phyloP scores from a whole-genome alignment of 2,329 filamentous ascomycete genomes.

The Colletotrichum spaethianum region DNA sequence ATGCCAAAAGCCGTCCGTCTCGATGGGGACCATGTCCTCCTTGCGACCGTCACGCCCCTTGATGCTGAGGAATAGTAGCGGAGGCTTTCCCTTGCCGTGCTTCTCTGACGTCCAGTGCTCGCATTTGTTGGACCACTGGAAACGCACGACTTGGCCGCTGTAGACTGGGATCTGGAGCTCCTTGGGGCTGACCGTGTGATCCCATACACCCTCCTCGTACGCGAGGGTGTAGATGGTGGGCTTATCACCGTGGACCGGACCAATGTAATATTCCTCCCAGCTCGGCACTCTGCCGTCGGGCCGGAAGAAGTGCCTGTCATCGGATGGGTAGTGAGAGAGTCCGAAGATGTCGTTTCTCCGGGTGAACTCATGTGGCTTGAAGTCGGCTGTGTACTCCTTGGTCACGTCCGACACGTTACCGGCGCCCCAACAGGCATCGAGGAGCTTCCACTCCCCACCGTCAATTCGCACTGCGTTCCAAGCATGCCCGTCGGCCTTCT shows the following conservation, averaged over 20 bases:
- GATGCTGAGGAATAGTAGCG: slow-evolving; percentile 78
- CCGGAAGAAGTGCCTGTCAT: slow-evolving; percentile 80
- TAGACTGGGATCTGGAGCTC: slow-evolving; percentile 72
- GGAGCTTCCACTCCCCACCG: slow-evolving; percentile 88
- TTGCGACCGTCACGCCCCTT: slow-evolving; percentile 76
- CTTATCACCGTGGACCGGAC: slow-evolving; percentile 66
- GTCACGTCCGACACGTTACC: slow-evolving; percentile 72
- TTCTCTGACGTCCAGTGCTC: slow-evolving; percentile 85
- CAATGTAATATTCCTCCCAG: slow-evolving; percentile 88
- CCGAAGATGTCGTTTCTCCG: slow-evolving; percentile 85
- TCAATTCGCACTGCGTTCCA: slow-evolving; percentile 96
- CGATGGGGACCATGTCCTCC: slow-evolving; percentile 78
- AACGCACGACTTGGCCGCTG: slow-evolving; percentile 73
- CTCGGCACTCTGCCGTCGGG: slow-evolving; percentile 75
- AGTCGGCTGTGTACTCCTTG: slow-evolving; percentile 75
- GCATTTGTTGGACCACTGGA: slow-evolving; percentile 85
- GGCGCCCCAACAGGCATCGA: slow-evolving; percentile 95
- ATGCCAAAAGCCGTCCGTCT: slow-evolving; percentile 85
- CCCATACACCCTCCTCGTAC: slow-evolving; percentile 65
- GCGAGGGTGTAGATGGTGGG: slow-evolving; percentile 62
- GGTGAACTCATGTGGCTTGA: slow-evolving; percentile 75
- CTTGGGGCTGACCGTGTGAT: slow-evolving; percentile 73
- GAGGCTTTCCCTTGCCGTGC: slow-evolving; percentile 75
- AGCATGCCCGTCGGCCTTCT: slow-evolving; percentile 78
- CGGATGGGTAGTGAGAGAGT: slow-evolving; percentile 81